Evolutionary conservation across 768 basidiomycete genomes (phyloP).

Genomic region (Termitomyces heimii): DNA sequence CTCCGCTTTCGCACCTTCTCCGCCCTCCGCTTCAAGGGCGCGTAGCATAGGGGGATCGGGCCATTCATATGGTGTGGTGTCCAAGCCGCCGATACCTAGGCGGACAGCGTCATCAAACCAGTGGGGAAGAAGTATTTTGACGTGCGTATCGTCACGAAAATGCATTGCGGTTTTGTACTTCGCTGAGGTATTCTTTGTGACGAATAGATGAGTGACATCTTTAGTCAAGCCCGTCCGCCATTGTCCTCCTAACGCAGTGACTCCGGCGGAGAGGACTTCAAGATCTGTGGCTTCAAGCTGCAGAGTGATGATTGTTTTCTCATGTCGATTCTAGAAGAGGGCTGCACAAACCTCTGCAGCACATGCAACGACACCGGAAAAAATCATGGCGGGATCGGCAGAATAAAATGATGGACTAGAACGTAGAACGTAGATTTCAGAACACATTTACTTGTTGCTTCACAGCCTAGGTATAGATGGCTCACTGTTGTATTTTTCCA

Average conservation of each 20-base stretch:
- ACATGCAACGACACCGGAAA: conserved; percentile 78
- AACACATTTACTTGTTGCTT: not conserved
- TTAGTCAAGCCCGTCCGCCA: conserved; percentile 71
- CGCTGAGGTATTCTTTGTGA: conserved; percentile 41
- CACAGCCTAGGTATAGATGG: conserved; percentile 4
- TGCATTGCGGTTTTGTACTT: conserved; percentile 53
- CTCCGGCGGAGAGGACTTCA: conserved; percentile 67
- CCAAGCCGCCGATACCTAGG: conserved; percentile 44
- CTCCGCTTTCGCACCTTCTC: conserved; percentile 12
- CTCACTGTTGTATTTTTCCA: conserved; percentile 52
- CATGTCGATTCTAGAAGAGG: not conserved
- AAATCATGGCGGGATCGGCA: conserved; percentile 69
- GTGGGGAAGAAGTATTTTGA: conserved; percentile 78
- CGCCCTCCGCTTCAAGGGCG: conserved; percentile 16
- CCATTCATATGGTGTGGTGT: conserved; percentile 60
- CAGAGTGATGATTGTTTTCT: not conserved
- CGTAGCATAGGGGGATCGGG: conserved; percentile 58
- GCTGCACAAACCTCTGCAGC: conserved; percentile 49
- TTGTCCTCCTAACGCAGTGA: conserved; percentile 75
- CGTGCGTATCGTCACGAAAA: conserved; percentile 48
- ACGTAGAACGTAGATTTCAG: conserved; percentile 3
- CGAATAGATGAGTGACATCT: conserved; percentile 87
- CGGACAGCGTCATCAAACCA: conserved; percentile 85
- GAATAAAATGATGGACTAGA: conserved; percentile 64
- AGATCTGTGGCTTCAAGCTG: conserved; percentile 60